Conservation (phyloP, 169 alveolate species). For the Eimeria brunetti region DNA sequence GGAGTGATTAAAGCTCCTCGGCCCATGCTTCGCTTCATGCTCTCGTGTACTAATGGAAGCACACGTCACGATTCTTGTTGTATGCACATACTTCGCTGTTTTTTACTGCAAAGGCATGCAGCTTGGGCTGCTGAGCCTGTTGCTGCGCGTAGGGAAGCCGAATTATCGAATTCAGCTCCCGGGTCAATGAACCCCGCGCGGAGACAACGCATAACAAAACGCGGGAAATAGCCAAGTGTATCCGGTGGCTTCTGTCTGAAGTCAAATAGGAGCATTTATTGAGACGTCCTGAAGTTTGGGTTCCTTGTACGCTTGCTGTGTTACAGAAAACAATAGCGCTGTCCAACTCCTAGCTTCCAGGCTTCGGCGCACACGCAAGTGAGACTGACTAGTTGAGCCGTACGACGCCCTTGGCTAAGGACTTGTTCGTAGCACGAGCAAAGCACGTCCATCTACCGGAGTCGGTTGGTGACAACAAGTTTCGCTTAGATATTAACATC, state of each 20-base stretch:
- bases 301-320: not conserved
- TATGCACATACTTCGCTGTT: not conserved
- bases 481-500: not conserved
- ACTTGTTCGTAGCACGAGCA: not conserved
- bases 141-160: slow-evolving; percentile 59
- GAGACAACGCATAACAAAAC: not conserved
- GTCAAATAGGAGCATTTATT: not conserved
- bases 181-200: not conserved
- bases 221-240: not conserved
- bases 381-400: not conserved
- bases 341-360: not conserved
- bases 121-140: slow-evolving; percentile 30
- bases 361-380: not conserved
- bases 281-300: not conserved
- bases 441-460: not conserved
- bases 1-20: not conserved
- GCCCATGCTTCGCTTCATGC: not conserved
- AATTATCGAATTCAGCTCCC: slow-evolving; percentile 4
- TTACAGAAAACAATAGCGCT: not conserved
- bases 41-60: not conserved
- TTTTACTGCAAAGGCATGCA: slow-evolving; percentile 9
- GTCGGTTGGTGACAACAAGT: not conserved
- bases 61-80: not conserved
- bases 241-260: not conserved
- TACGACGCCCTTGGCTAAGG: not conserved